phyloP scores from a whole-genome alignment of 2,329 filamentous ascomycete species.

The Fusarium dimerum region DNA sequence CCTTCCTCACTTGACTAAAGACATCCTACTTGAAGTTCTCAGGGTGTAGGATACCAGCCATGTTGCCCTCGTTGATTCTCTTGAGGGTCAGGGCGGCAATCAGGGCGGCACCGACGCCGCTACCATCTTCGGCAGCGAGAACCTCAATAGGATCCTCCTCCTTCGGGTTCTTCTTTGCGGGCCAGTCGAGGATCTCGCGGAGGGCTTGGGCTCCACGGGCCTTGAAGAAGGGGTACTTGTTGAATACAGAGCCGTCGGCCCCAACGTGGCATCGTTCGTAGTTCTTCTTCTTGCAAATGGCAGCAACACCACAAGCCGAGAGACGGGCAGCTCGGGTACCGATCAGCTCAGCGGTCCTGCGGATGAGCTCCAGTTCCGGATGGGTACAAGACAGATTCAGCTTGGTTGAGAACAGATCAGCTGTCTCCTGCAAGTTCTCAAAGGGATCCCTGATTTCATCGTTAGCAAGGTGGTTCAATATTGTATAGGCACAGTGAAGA shows the following conservation, averaged over 20 bases:
- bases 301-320: constrained; percentile 91
- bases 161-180: constrained; percentile 64
- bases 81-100: constrained; percentile 77
- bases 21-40: constrained; percentile 55
- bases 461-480: constrained; percentile 19
- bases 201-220: constrained; percentile 84
- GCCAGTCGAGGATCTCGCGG: constrained; percentile 95
- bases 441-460: constrained; percentile 70
- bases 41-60: constrained; percentile 64
- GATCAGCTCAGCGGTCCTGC: constrained; percentile 88
- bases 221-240: constrained; percentile 99
- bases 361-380: constrained; percentile 85
- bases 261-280: constrained; percentile 89
- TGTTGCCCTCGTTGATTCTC: constrained; percentile 62
- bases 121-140: constrained; percentile 89
- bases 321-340: constrained; percentile 92
- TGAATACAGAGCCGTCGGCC: constrained; percentile 96
- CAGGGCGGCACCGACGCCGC: constrained; percentile 92
- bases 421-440: constrained; percentile 90
- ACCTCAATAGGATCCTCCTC: constrained; percentile 88
- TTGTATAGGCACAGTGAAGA: constrained; percentile 13
- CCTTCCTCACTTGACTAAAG: constrained; percentile 3
- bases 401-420: constrained; percentile 76
- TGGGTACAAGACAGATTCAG: constrained; percentile 70
- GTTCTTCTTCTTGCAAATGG: constrained; percentile 95